Base-by-base conservation (phyloP, 176 grass and related monocot species). In the Elymus sibiricus region DNA sequence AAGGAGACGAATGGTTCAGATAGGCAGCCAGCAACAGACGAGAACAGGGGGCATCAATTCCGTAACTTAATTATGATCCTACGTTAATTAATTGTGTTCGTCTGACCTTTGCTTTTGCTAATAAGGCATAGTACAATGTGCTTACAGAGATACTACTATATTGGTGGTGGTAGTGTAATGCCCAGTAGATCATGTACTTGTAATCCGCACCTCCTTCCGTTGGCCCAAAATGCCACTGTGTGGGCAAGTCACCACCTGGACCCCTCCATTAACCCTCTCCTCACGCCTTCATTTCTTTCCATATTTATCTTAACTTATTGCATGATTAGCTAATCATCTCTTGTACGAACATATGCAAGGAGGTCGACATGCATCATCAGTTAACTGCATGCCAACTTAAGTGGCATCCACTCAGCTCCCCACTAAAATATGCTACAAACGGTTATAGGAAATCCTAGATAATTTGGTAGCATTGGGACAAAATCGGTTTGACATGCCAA, bases 351-450 rank as follows among this genome's bases (percentile, higher is more conserved):
- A 29, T 65, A 77, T 51, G 43, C 86, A 80, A 38, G 38, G 49
- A 53, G 6, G 2, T 53, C 2, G 85, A 46, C 84, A 68, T 77
- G 61, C 47, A 76, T 66, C 84, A 70, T 64, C 42, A 58, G 75
- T 68, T 67, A 69, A 82, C 59, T 59, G 70, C 66, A 87, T 82
- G 87, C 81, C 42, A 25, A 72, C 68, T 75, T 67, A 79, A 85
- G 87, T 85, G 82, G 87, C 77, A 64, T 51, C 77, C 76, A 89
- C 82, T 89, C 82, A 60, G 77, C 68, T 59, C 21, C 55, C 55
- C 55, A 59, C 55, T 59, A n/a, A 59, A 59, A n/a, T 22, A 59
- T 59, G 56, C 3, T 24, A 59, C 22, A 59, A 59, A 59, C 56
- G 56, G 49, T 53, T 53, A 53, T 53, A 51, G 5, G 15, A 49